Base-by-base conservation (phyloP, 805 yeast genomes). In the Sporopachydermia quercuum region DNA sequence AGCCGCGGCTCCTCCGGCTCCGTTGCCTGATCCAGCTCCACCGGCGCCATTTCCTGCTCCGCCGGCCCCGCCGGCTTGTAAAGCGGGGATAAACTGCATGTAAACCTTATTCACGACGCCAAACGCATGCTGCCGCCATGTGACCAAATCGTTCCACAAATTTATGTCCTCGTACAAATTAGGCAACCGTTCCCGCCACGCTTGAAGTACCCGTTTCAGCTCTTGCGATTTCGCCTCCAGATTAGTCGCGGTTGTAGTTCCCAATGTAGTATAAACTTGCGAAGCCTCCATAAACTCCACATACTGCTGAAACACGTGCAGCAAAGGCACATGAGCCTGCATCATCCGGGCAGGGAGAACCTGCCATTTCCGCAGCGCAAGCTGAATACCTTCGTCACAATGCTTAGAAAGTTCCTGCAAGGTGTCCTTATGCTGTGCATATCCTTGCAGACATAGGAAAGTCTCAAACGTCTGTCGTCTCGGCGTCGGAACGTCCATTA, bases 111-210 rank as follows among this genome's bases (percentile, higher is more conserved):
- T 91, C 49, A 91, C 87, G 17, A 89, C 96, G 47, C 84, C 87
- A 68, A 93, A 91, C 0, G 95, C 96, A 62, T 91, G 97, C 59
- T 91, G 97, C 49, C 99, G 71, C 99, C 99, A 91, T 0, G 97
- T 87, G 3, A 91, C 94, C 44, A 91, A 62, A 54, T 91, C 99
- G 48, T 93, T 87, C 99, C 99, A 91, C 44, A 87, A 73, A 55
- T 86, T 89, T 51, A 91, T 87, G 56, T 91, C 98, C 59, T 91
- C 99, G 96, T 97, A 91, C 5, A 74, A 66, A 51, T 91, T 91
- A 8, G 99, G 99, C 39, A 93, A 65, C 46, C 99, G 76, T 54
- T 91, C 99, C 52, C 98, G 69, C 99, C 99, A 91, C 1, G 94
- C 96, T 56, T 86, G 96, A 34, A 91, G 61, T 0, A 91, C 95